Evolutionary conservation across 2,329 filamentous ascomycete genomes (phyloP).

Genomic region (Verticillium albo-atrum): DNA sequence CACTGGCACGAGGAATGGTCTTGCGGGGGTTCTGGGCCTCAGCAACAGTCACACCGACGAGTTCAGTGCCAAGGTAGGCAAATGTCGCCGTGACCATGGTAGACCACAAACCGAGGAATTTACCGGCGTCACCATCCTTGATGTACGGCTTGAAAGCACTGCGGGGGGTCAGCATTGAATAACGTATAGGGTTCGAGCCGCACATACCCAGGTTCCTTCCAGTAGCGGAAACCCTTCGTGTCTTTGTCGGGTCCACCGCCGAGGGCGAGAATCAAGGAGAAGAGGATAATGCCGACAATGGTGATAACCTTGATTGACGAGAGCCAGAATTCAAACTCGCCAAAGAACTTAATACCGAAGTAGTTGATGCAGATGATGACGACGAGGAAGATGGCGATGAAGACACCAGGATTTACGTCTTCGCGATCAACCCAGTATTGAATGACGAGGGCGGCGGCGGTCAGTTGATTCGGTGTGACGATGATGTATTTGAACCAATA

Average conservation of each 20-base stretch:
- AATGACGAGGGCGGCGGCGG: constrained; percentile 73
- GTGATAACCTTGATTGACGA: constrained; percentile 65
- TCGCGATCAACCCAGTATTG: constrained; percentile 68
- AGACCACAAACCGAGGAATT: constrained; percentile 63
- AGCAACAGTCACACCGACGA: constrained; percentile 73
- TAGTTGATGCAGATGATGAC: constrained; percentile 63
- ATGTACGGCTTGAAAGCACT: constrained; percentile 47
- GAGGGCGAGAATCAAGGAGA: constrained; percentile 58
- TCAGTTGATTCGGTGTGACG: constrained; percentile 79
- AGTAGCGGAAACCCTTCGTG: constrained; percentile 62
- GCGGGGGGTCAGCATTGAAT: neutral
- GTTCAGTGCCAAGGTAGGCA: constrained; percentile 72
- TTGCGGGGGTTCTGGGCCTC: constrained; percentile 76
- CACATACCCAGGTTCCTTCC: constrained; percentile 51
- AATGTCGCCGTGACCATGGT: constrained; percentile 74
- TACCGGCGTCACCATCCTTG: constrained; percentile 35
- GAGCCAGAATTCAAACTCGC: constrained; percentile 60
- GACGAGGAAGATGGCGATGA: constrained; percentile 67
- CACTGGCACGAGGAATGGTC: constrained; percentile 66
- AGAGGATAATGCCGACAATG: constrained; percentile 61
- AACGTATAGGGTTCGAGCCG: neutral
- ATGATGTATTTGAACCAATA: constrained; percentile 80
- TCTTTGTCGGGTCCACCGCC: constrained; percentile 62
- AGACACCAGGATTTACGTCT: constrained; percentile 71
- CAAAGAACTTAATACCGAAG: constrained; percentile 65